Conservation (phyloP, 257 asterid genomes). For the Solanum virginianum region DNA sequence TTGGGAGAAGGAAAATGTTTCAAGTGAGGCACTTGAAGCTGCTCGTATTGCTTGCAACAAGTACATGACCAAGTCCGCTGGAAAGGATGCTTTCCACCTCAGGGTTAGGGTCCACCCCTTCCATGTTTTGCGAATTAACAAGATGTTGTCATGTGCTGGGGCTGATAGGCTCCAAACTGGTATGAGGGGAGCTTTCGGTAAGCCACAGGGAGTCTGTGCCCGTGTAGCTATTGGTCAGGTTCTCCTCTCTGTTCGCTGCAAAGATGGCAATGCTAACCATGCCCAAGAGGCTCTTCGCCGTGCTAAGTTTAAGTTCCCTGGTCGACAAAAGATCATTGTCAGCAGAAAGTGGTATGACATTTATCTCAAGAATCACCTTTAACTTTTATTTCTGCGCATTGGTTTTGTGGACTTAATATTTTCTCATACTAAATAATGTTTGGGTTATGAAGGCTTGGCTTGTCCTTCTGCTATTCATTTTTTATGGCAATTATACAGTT, state of each 20-base stretch:
- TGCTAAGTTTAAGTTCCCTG: constrained; percentile 16
- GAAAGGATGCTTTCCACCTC: constrained; percentile 9
- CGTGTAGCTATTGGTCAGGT: constrained; percentile 16
- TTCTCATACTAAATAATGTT: not conserved
- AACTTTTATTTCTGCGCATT: not conserved
- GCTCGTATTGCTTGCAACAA: constrained; percentile 14
- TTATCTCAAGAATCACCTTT: not conserved
- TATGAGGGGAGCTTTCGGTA: constrained; percentile 14
- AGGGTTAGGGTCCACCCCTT: constrained; percentile 13
- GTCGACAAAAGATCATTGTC: constrained; percentile 13
- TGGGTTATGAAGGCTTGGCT: not conserved
- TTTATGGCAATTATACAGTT: not conserved
- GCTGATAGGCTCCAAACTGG: constrained; percentile 18
- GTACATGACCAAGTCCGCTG: constrained; percentile 13
- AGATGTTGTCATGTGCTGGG: constrained; percentile 15
- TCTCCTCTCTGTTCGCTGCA: constrained; percentile 12
- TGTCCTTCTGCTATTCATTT: not conserved
- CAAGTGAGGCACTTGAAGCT: constrained; percentile 12
- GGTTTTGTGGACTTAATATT: not conserved
- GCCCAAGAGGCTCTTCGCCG: constrained; percentile 13
- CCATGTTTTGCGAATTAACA: constrained; percentile 12
- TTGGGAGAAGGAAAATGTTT: constrained; percentile 13
- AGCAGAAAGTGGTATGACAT: constrained; percentile 7
- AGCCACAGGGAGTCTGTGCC: constrained; percentile 10
- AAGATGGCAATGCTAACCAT: not conserved